These are phyloP conservation scores for Phytophthora palmivora DNA, from an alignment of 352 stramenopile genomes.

Conservation along the genomic window DNA sequence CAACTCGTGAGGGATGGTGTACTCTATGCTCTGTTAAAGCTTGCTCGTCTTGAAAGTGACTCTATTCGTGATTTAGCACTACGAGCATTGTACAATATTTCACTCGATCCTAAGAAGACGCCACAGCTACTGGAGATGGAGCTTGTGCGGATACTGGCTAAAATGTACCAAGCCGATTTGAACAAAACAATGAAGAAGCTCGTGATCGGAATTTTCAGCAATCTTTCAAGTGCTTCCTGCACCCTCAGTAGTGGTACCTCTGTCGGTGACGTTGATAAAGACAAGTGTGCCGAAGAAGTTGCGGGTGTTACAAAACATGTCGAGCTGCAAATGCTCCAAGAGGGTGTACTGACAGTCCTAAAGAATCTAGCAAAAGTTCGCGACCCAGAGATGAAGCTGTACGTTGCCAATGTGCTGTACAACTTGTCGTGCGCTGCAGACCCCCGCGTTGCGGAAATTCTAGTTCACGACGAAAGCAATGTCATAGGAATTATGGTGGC, in stretches of 20 bases:
- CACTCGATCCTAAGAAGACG: constrained; percentile 53
- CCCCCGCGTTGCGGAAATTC: constrained; percentile 44
- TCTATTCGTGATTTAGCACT: constrained; percentile 77
- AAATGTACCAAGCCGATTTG: constrained; percentile 82
- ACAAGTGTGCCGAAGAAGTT: constrained; percentile 1
- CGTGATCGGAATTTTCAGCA: constrained; percentile 79
- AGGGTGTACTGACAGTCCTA: constrained; percentile 70
- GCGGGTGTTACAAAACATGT: constrained; percentile 16
- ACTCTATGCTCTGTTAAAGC: constrained; percentile 87
- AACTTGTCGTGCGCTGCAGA: constrained; percentile 75
- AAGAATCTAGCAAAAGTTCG: constrained; percentile 78
- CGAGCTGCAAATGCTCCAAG: constrained; percentile 63
- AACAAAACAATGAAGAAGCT: constrained; percentile 83
- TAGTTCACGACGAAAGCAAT: constrained; percentile 78
- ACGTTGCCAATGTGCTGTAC: constrained; percentile 84
- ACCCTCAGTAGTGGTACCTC: neutral
- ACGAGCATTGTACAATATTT: constrained; percentile 83
- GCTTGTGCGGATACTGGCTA: constrained; percentile 73
- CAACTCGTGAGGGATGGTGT: constrained; percentile 80
- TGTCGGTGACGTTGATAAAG: constrained; percentile 8
- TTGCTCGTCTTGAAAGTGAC: constrained; percentile 79
- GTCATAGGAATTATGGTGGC: constrained; percentile 71
- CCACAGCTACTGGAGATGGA: constrained; percentile 79
- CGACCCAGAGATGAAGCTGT: constrained; percentile 84
- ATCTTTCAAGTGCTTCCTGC: constrained; percentile 54